Conservation (phyloP, 108 stramenopile species). For the Stephanodiscus triporus region DNA sequence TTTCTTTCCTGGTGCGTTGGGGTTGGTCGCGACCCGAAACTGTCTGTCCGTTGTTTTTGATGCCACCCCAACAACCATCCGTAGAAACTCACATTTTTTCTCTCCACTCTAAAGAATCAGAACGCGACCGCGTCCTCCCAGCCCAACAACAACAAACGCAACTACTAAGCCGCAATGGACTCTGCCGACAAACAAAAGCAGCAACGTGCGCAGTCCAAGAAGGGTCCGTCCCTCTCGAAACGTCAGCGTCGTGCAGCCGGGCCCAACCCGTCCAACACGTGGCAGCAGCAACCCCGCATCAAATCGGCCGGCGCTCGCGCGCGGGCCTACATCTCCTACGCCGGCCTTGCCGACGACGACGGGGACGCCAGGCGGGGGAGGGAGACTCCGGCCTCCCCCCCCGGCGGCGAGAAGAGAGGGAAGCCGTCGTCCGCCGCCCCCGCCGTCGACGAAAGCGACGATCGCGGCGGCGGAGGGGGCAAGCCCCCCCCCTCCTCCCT, state of each 20-base stretch:
- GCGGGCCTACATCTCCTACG: constrained; percentile 71
- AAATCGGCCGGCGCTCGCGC: constrained; percentile 71
- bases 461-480: no score
- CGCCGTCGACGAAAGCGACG: no score
- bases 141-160: neutral
- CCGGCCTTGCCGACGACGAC: constrained; percentile 62
- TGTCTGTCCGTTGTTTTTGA: constrained; percentile 9
- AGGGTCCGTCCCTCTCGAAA: constrained; percentile 56
- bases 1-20: no score
- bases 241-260: constrained; percentile 68
- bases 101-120: neutral
- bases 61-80: neutral
- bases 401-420: neutral
- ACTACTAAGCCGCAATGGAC: constrained; percentile 9
- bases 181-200: constrained; percentile 4
- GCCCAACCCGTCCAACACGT: constrained; percentile 76
- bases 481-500: neutral
- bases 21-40: no score
- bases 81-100: neutral
- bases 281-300: constrained; percentile 88
- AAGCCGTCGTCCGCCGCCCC: neutral
- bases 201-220: constrained; percentile 17
- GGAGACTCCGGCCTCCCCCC: neutral
- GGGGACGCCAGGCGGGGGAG: neutral
- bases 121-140: neutral